Conservation (phyloP, 2,329 filamentous ascomycete species). For the Plectosphaerella cucumerina region DNA sequence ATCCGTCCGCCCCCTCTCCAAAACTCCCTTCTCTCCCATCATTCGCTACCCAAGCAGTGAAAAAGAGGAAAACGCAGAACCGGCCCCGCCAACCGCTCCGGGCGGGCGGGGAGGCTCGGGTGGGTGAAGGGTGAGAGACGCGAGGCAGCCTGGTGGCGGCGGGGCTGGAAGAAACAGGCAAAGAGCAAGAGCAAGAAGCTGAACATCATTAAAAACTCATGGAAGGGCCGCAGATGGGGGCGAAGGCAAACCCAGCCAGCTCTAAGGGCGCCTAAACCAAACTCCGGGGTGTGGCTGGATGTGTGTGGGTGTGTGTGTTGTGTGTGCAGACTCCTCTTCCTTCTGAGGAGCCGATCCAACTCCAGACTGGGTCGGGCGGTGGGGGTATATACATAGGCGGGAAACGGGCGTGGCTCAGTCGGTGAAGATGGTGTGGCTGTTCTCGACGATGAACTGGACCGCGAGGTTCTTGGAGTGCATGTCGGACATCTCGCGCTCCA, state of each 20-base stretch:
- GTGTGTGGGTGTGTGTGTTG: too few relatives aligned
- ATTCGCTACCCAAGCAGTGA: background rate
- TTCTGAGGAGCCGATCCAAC: too few relatives aligned
- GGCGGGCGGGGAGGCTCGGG: background rate
- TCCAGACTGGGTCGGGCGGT: too few relatives aligned
- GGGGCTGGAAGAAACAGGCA: background rate
- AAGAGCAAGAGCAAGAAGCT: slow-evolving; percentile 1
- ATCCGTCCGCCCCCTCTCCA: background rate
- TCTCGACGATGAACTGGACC: slow-evolving; percentile 89
- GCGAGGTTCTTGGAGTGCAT: slow-evolving; percentile 91
- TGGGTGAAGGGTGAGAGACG: too few relatives aligned
- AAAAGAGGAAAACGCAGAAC: background rate
- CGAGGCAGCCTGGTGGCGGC: too few relatives aligned
- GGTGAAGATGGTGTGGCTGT: slow-evolving; percentile 76
- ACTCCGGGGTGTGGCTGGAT: background rate
- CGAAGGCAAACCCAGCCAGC: slow-evolving; percentile 1
- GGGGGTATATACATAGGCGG: slow-evolving; percentile 8
- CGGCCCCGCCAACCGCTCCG: background rate
- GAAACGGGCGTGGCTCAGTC: slow-evolving; percentile 23
- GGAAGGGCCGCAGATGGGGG: background rate
- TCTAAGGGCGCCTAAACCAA: slow-evolving; percentile 7
- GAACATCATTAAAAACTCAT: slow-evolving; percentile 14
- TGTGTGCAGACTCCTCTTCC: too few relatives aligned
- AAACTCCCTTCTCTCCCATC: background rate
- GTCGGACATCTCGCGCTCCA: slow-evolving; percentile 93